These are phyloP conservation scores for Penicillium malachiteum DNA, from an alignment of 495 filamentous ascomycete genomes.

Conservation along the genomic window DNA sequence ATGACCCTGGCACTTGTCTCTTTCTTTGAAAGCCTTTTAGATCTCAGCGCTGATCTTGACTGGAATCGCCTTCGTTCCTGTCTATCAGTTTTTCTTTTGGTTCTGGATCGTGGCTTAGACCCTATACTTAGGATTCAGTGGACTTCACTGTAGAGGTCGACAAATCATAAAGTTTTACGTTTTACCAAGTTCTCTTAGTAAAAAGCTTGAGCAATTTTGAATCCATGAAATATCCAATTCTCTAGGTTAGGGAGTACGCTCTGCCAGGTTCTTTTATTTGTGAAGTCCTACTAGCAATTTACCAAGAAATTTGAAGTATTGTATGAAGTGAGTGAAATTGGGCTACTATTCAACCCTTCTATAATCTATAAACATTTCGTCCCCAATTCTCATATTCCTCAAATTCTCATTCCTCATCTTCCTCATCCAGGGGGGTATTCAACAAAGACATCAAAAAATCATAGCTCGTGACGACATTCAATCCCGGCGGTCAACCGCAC, in stretches of 20 bases:
- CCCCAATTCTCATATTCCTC: too few species aligned
- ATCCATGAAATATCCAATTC: too few species aligned
- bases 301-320: background rate
- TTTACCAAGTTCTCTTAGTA: too few species aligned
- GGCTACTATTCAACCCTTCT: constrained; percentile 16
- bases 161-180: too few species aligned
- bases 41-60: background rate
- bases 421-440: constrained; percentile 24
- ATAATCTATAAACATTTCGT: constrained; percentile 17
- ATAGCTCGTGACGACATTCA: constrained; percentile 31
- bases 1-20: background rate
- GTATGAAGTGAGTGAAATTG: constrained; percentile 2
- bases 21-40: background rate
- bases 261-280: background rate
- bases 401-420: constrained; percentile 12
- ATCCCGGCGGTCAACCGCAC: constrained; percentile 22
- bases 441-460: constrained; percentile 23
- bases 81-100: too few species aligned
- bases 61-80: too few species aligned
- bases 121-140: too few species aligned
- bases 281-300: background rate
- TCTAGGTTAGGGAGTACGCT: too few species aligned
- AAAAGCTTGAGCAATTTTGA: too few species aligned
- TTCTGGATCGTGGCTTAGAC: too few species aligned
- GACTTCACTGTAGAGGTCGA: too few species aligned